These are phyloP conservation scores for Carex cristatella DNA, from an alignment of 176 grass and related monocot genomes.

Conservation along the genomic window DNA sequence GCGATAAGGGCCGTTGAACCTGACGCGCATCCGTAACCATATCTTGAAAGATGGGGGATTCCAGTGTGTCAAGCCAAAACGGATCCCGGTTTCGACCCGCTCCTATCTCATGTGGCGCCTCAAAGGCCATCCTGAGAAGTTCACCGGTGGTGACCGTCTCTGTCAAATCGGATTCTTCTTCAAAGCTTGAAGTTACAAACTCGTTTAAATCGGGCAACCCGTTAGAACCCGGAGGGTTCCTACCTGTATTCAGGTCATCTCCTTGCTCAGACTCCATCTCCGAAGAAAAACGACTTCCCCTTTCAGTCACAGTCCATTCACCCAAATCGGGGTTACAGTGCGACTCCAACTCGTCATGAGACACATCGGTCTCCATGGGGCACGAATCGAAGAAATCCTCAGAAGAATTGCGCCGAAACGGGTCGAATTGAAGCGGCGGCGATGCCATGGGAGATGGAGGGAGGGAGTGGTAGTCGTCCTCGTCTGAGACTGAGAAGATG, in stretches of 20 bases:
- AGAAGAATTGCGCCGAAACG: neutral
- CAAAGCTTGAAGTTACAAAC: neutral
- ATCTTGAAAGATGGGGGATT: neutral
- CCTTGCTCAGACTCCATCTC: neutral
- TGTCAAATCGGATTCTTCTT: neutral
- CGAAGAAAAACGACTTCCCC: neutral
- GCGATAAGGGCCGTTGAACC: neutral
- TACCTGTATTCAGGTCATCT: neutral
- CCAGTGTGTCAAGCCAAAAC: neutral
- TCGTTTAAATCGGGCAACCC: neutral
- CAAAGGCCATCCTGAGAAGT: neutral
- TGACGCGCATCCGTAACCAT: neutral
- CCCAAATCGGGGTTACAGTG: neutral
- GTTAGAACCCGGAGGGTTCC: neutral
- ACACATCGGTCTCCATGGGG: neutral
- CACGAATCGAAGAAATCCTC: neutral
- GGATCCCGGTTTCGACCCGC: neutral
- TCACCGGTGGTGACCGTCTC: neutral
- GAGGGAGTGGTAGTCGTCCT: constrained; percentile 4
- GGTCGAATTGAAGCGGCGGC: neutral
- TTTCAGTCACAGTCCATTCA: neutral
- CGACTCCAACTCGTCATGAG: neutral
- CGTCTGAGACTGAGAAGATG: neutral
- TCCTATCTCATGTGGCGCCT: neutral
- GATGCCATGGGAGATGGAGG: constrained; percentile 1